Percentiles rank a stretch among this genome's conserved stretches.
These are phyloP conservation scores for Licmophora abbreviata DNA, from an alignment of 108 stramenopile species.

Conservation along the genomic window DNA sequence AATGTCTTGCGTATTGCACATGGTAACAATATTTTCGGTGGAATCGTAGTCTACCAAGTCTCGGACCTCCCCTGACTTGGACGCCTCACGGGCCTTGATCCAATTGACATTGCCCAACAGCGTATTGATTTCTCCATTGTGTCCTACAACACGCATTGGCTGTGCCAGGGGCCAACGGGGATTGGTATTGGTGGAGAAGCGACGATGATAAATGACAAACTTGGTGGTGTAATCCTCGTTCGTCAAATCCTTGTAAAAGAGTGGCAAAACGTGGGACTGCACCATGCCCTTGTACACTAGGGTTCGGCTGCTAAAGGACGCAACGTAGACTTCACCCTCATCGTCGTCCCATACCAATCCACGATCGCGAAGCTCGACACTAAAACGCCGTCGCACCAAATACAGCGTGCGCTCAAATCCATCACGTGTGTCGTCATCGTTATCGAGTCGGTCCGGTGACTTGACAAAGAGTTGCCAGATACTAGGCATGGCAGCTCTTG, in stretches of 20 bases:
- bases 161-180: slow-evolving; percentile 93
- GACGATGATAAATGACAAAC: slow-evolving; percentile 89
- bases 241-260: slow-evolving; percentile 84
- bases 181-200: slow-evolving; percentile 93
- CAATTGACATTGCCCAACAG: slow-evolving; percentile 93
- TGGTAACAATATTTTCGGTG: slow-evolving; percentile 75
- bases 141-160: slow-evolving; percentile 91
- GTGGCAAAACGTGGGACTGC: slow-evolving; percentile 67
- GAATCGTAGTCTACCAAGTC: slow-evolving; percentile 73
- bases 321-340: slow-evolving; percentile 74
- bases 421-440: slow-evolving; percentile 65
- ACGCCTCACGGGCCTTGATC: slow-evolving; percentile 88
- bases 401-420: slow-evolving; percentile 94
- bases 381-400: slow-evolving; percentile 78
- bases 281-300: slow-evolving; percentile 96
- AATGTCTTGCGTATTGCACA: slow-evolving; percentile 84
- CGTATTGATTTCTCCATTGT: slow-evolving; percentile 97
- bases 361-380: slow-evolving; percentile 48
- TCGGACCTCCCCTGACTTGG: slow-evolving; percentile 33
- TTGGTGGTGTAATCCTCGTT: slow-evolving; percentile 79
- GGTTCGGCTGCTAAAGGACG: slow-evolving; percentile 77
- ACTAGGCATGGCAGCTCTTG: slow-evolving; percentile 57
- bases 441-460: slow-evolving; percentile 55
- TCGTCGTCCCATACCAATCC: slow-evolving; percentile 62
- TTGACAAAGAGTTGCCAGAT: slow-evolving; percentile 94